phyloP scores from a whole-genome alignment of 352 stramenopile genomes.

The Pythium monospermum region DNA sequence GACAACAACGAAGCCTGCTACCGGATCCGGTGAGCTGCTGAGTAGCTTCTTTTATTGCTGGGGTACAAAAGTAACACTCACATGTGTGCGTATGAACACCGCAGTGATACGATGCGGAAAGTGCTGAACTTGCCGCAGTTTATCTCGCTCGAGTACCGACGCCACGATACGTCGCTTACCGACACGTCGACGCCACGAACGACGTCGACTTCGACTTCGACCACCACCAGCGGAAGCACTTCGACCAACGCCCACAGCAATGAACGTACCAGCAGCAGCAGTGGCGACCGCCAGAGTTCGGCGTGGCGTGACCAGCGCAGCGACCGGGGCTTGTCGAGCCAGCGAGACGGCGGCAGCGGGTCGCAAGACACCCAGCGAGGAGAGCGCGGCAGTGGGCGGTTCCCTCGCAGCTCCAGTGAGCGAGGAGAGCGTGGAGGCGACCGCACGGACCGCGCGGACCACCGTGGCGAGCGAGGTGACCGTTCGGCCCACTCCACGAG shows the following conservation, averaged over 20 bases:
- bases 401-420: conserved; percentile 21
- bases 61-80: neutral
- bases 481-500: neutral
- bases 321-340: conserved; percentile 6
- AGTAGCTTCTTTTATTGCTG: no score
- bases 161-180: conserved; percentile 82
- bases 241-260: conserved; percentile 26
- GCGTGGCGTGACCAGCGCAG: conserved; percentile 17
- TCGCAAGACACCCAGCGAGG: neutral
- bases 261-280: conserved; percentile 3
- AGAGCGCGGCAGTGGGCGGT: conserved; percentile 31
- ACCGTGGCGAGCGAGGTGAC: conserved; percentile 4
- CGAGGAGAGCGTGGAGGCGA: conserved; percentile 15
- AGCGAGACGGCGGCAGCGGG: conserved; percentile 8
- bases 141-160: conserved; percentile 90
- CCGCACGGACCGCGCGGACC: conserved; percentile 10
- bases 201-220: neutral
- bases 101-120: conserved; percentile 84
- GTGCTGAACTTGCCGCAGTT: conserved; percentile 89
- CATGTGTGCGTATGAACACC: neutral
- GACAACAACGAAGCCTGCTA: conserved; percentile 89
- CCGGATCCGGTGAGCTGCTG: conserved; percentile 75
- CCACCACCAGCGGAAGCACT: neutral
- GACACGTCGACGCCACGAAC: conserved; percentile 45
- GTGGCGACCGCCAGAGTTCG: neutral